Conservation (phyloP, 768 basidiomycete genomes). For the Podaxis rugospora region DNA sequence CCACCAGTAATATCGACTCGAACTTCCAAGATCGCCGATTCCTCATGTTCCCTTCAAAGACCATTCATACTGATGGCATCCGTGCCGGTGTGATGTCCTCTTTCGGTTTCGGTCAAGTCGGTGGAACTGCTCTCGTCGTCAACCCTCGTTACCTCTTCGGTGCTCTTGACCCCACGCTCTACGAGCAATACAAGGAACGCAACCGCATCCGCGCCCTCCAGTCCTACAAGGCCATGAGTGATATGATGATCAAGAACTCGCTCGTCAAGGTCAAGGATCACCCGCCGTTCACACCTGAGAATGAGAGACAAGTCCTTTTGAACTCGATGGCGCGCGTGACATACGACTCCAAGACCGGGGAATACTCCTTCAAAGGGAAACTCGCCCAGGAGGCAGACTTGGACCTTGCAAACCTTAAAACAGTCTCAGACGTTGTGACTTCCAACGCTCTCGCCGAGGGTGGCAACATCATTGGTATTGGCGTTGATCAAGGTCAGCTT, state of each 20-base stretch:
- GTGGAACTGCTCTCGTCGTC: constrained; percentile 83
- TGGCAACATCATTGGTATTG: constrained; percentile 63
- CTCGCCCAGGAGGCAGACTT: constrained; percentile 46
- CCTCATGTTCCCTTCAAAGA: constrained; percentile 96
- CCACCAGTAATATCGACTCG: constrained; percentile 82
- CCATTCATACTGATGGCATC: constrained; percentile 92
- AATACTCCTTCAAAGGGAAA: constrained; percentile 73
- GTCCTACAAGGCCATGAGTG: constrained; percentile 89
- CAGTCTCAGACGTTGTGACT: constrained; percentile 52
- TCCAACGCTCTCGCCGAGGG: constrained; percentile 29
- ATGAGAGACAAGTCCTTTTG: constrained; percentile 82
- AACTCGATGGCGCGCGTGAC: constrained; percentile 90
- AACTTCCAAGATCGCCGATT: constrained; percentile 85
- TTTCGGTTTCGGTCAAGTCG: constrained; percentile 98
- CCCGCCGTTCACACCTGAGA: constrained; percentile 82
- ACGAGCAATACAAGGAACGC: constrained; percentile 70
- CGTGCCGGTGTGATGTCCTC: constrained; percentile 90
- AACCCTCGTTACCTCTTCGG: constrained; percentile 92
- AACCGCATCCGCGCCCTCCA: constrained; percentile 63
- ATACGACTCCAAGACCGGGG: constrained; percentile 79
- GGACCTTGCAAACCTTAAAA: constrained; percentile 65
- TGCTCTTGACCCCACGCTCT: constrained; percentile 70
- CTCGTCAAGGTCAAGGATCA: constrained; percentile 93
- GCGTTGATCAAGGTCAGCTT: constrained; percentile 80
- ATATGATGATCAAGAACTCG: constrained; percentile 92